These are phyloP conservation scores for Entomortierella lignicola DNA, from an alignment of 192 early-diverging fungal genomes.

Conservation along the genomic window DNA sequence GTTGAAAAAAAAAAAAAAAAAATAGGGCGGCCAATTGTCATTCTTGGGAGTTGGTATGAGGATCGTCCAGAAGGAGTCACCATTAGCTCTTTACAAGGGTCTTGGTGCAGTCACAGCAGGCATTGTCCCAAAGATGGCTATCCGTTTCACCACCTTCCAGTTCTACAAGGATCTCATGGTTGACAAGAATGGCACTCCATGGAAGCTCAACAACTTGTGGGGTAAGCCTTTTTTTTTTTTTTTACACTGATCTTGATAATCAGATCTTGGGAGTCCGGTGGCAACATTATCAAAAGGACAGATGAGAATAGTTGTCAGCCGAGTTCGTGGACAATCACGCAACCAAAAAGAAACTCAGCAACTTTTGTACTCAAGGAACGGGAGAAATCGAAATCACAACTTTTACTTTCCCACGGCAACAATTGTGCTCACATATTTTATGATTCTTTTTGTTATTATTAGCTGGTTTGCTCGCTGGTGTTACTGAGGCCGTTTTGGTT, in stretches of 20 bases:
- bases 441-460: constrained; percentile 8
- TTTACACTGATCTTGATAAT: not conserved
- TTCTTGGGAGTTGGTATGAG: constrained; percentile 87
- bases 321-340: not conserved
- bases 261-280: not conserved
- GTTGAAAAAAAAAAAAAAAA: too few species aligned
- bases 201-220: constrained; percentile 65
- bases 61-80: constrained; percentile 90
- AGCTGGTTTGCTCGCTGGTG: constrained; percentile 93
- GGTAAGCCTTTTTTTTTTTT: constrained; percentile 12
- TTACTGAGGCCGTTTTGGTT: constrained; percentile 92
- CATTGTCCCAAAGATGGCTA: constrained; percentile 99
- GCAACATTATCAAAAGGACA: not conserved
- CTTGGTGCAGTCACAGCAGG: constrained; percentile 95
- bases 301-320: not conserved
- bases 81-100: constrained; percentile 95
- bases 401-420: constrained; percentile 9
- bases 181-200: constrained; percentile 77
- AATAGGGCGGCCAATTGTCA: constrained; percentile 54
- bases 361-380: too few species aligned
- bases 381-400: not conserved
- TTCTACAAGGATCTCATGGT: constrained; percentile 86
- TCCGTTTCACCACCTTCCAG: constrained; percentile 97
- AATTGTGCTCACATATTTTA: not conserved
- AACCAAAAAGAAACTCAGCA: constrained; percentile 7